Evolutionary conservation across 106 monocot genomes (phyloP), one percentile per base, ranked within the genome.

Genomic region (Dendrobium chrysotoxum): DNA sequence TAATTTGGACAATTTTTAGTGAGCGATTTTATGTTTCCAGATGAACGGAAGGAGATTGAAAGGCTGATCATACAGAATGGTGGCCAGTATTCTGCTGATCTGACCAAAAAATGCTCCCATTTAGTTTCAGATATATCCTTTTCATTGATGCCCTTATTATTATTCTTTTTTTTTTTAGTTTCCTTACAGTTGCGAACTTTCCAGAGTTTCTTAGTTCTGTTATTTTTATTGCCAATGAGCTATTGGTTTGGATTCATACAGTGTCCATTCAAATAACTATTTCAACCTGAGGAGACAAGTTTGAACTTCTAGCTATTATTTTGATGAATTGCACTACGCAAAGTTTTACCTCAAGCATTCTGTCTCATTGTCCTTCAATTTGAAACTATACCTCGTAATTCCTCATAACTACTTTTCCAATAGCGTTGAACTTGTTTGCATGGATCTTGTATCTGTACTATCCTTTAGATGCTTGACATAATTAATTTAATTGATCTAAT

Each of bases 91-190:
- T 95, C 94, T 77, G 85, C 89, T 46, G 87, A 92, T 88, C 89
- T 99, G 46, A 99, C 98, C 45, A 92, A 85, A 83, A 90, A 89
- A 81, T 99, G 95, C 75, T 93, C 98, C 28, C 98, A 99, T 90
- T 84, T 99, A 76, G 82, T 99, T 87, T 92, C 95, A 87, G 87
- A 99, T 85, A 99, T 99, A 99, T 99, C 98, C 98, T 99, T 83
- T 81, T 47, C 16, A 17, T 40, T 47, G 6, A 23, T 71, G 9
- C 25, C 20, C 2, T 10, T 20, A 16, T 9, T 74, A 40, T 18
- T 74, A 0, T 28, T 74, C 21, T 12, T 50, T 1, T 26, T 41
- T 61, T 9, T 4, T n/a, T 35, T 35, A 35, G 35, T 35, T 35
- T 35, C 35, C 35, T 21, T 71, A 41, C 26, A 46, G 23, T 4